Conservation (phyloP, 148 eudicot species). For the Cornus kousa region DNA sequence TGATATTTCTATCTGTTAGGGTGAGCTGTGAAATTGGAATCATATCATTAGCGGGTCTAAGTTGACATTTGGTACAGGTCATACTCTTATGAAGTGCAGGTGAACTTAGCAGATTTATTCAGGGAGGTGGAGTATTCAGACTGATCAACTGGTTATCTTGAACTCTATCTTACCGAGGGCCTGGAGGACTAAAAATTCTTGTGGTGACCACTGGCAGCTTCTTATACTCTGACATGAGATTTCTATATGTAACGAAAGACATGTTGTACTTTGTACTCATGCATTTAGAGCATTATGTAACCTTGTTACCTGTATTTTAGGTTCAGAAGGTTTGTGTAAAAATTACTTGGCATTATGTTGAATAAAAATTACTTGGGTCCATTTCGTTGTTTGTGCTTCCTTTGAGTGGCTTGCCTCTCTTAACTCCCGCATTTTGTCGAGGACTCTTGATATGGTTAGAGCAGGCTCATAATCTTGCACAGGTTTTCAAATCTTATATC, state of each 20-base stretch:
- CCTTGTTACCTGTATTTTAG: neutral
- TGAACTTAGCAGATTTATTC: neutral
- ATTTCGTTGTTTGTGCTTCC: neutral
- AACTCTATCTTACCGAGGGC: neutral
- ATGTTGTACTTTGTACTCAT: neutral
- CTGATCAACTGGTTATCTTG: neutral
- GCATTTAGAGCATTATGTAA: neutral
- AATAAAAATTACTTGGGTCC: too few species aligned
- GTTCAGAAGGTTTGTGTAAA: neutral
- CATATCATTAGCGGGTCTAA: constrained; percentile 25
- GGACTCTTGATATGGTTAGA: neutral
- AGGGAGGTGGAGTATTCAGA: neutral
- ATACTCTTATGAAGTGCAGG: neutral
- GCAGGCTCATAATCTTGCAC: neutral
- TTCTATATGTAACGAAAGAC: neutral
- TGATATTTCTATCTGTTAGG: constrained; percentile 58
- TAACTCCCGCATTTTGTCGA: neutral
- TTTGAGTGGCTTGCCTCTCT: neutral
- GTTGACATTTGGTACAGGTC: constrained; percentile 14
- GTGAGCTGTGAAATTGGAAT: constrained; percentile 45
- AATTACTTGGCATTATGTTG: neutral
- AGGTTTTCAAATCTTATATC: neutral
- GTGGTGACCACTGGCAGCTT: neutral
- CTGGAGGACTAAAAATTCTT: neutral
- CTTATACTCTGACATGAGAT: neutral